These are phyloP conservation scores for Ilyonectria sp. DNA, from an alignment of 2,329 filamentous ascomycete genomes.

Conservation along the genomic window DNA sequence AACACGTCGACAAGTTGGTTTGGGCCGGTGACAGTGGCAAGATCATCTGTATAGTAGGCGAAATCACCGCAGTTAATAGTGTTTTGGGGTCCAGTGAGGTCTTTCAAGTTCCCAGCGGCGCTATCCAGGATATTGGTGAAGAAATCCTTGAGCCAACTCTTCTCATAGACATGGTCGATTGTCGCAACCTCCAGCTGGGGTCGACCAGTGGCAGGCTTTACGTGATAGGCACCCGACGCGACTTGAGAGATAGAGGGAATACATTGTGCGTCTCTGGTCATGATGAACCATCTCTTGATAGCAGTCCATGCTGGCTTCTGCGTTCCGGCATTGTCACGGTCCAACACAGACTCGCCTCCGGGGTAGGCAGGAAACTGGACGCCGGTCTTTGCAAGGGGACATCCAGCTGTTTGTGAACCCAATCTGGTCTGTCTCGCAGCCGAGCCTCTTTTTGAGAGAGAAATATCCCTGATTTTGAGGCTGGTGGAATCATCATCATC, in stretches of 20 bases:
- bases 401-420: not conserved
- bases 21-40: rapidly evolving
- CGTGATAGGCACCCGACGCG: not conserved
- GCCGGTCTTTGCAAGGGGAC: not conserved
- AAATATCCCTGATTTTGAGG: not conserved
- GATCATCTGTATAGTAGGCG: slow-evolving; percentile 7
- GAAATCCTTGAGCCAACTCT: slow-evolving; percentile 32
- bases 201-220: not conserved
- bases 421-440: not conserved
- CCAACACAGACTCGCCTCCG: not conserved
- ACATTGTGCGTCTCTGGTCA: slow-evolving; percentile 10
- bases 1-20: slow-evolving; percentile 18
- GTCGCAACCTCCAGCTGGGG: not conserved
- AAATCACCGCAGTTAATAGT: slow-evolving; percentile 34
- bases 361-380: slow-evolving; percentile 14
- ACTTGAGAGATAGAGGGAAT: not conserved
- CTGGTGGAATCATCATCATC: not conserved
- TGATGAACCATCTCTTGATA: slow-evolving; percentile 19
- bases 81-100: not conserved
- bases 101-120: not conserved
- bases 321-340: not conserved
- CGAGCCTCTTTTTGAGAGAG: not conserved
- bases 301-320: not conserved
- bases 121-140: slow-evolving; percentile 14
- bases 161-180: slow-evolving; percentile 35